These are phyloP conservation scores for Castanea sativa DNA, from an alignment of 306 rosid species.

Conservation along the genomic window DNA sequence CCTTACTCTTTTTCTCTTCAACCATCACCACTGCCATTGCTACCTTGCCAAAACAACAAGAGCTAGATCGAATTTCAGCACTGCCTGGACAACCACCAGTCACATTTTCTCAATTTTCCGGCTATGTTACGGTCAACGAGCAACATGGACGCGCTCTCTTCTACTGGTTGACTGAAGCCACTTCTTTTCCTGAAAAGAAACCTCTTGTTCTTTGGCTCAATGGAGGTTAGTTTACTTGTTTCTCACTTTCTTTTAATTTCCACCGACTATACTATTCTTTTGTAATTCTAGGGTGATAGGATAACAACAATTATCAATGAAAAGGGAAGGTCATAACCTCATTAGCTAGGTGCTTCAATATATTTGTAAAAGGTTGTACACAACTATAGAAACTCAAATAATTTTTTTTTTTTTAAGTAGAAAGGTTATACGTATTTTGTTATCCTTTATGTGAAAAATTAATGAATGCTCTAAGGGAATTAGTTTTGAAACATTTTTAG, in stretches of 20 bases:
- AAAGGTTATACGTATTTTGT: too few relatives aligned
- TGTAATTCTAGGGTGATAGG: background rate
- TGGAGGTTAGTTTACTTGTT: conserved; percentile 49
- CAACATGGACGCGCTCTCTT: conserved; percentile 77
- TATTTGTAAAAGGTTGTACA: background rate
- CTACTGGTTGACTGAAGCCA: conserved; percentile 75
- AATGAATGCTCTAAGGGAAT: too few relatives aligned
- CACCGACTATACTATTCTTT: background rate
- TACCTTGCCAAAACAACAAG: conserved; percentile 36
- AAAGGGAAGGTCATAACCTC: background rate
- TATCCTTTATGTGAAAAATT: too few relatives aligned
- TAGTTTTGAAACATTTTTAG: too few relatives aligned
- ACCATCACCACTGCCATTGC: background rate
- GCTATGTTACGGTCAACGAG: conserved; percentile 66
- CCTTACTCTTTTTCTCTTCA: conserved; percentile 6
- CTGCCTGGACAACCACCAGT: conserved; percentile 83
- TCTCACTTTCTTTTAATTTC: background rate
- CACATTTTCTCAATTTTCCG: conserved; percentile 67
- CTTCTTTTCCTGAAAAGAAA: conserved; percentile 40
- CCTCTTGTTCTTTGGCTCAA: conserved; percentile 91
- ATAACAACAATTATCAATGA: background rate
- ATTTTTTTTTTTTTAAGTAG: too few relatives aligned
- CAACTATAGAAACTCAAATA: too few relatives aligned
- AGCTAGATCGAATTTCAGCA: conserved; percentile 51
- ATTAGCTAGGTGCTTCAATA: background rate